Evolutionary conservation across 2,329 filamentous ascomycete genomes (phyloP).

Genomic region (Fusarium sp.): DNA sequence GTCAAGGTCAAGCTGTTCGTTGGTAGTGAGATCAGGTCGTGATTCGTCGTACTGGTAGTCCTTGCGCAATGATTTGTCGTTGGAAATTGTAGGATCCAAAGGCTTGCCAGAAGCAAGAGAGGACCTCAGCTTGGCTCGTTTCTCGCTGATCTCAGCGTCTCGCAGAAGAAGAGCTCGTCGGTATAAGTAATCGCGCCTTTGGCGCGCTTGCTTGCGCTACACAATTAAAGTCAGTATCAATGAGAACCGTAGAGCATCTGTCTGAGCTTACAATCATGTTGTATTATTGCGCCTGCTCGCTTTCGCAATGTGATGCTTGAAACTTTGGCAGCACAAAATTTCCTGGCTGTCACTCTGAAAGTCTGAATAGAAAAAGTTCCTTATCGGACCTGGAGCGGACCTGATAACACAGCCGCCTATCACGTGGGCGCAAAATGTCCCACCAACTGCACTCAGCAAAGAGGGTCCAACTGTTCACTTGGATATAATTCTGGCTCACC

Average conservation of each 20-base stretch:
- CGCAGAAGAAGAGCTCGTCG: conserved; percentile 86
- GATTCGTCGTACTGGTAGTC: conserved; percentile 97
- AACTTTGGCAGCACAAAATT: conserved; percentile 30
- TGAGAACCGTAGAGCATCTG: background rate
- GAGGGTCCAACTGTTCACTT: conserved; percentile 42
- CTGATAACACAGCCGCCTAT: conserved; percentile 49
- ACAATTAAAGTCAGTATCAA: conserved; percentile 32
- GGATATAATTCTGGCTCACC: conserved; percentile 45
- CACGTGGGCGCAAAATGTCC: conserved; percentile 56
- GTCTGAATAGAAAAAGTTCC: conserved; percentile 43
- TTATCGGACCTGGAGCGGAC: conserved; percentile 42
- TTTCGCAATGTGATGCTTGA: conserved; percentile 10
- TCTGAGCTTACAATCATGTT: conserved; percentile 50
- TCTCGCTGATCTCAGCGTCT: conserved; percentile 93
- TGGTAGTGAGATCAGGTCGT: conserved; percentile 70
- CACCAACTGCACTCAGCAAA: conserved; percentile 49
- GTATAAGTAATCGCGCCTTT: conserved; percentile 75
- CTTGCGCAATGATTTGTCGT: conserved; percentile 84
- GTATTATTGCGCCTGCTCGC: background rate
- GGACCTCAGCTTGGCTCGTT: conserved; percentile 85
- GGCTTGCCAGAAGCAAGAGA: conserved; percentile 91
- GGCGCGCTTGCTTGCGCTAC: conserved; percentile 56
- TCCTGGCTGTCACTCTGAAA: conserved; percentile 6
- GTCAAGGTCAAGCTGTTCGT: conserved; percentile 80
- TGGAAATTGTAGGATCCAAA: conserved; percentile 82